phyloP scores from a whole-genome alignment of 148 eudicot species.

The Nepenthes gracilis region DNA sequence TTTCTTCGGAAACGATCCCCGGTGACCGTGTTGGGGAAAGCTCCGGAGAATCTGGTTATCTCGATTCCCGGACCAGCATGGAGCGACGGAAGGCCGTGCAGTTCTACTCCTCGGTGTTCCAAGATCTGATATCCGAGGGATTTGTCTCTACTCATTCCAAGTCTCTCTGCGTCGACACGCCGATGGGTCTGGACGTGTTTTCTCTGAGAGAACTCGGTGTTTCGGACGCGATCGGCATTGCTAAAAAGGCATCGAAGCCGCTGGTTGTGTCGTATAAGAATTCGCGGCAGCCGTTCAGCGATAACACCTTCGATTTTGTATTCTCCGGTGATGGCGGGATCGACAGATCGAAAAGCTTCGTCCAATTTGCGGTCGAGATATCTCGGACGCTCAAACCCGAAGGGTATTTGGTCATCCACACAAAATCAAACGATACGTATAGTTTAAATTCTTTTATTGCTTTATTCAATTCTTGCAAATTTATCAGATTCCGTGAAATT shows the following conservation, averaged over 20 bases:
- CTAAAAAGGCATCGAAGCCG: constrained; percentile 38
- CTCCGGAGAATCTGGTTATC: constrained; percentile 1
- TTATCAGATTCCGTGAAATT: constrained; percentile 39
- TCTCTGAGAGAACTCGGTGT: constrained; percentile 50
- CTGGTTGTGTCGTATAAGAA: constrained; percentile 30
- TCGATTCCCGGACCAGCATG: constrained; percentile 16
- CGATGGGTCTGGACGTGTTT: constrained; percentile 33
- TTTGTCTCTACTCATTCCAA: constrained; percentile 30
- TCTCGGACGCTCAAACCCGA: constrained; percentile 50
- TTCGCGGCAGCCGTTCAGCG: constrained; percentile 21
- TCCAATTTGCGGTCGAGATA: constrained; percentile 29
- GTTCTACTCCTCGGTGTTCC: constrained; percentile 42
- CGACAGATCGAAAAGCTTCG: constrained; percentile 19
- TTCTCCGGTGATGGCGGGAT: constrained; percentile 22
- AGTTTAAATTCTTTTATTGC: constrained; percentile 69
- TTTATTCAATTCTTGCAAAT: constrained; percentile 62
- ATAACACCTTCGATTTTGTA: constrained; percentile 37
- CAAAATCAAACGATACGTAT: constrained; percentile 51
- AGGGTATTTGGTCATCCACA: constrained; percentile 68
- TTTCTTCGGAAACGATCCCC: constrained; percentile 6
- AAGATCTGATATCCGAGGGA: constrained; percentile 50
- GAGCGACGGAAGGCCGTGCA: constrained; percentile 23
- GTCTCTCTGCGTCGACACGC: constrained; percentile 35
- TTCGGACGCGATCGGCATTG: constrained; percentile 25
- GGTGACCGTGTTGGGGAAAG: constrained; percentile 7